These are phyloP conservation scores for Rhododendron kiyosumense DNA, from an alignment of 148 eudicot genomes.

Conservation along the genomic window DNA sequence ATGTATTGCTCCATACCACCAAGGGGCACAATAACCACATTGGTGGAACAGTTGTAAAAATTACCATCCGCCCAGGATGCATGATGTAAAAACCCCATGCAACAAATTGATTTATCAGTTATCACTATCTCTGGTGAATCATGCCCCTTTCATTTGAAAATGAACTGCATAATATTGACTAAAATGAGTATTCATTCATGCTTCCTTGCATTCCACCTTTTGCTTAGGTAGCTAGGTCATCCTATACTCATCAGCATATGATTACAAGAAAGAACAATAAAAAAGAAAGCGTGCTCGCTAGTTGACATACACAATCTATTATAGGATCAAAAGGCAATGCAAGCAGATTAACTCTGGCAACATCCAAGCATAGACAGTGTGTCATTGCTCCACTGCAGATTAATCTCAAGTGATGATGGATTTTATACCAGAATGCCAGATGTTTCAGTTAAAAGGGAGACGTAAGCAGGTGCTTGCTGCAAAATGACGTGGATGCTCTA, in stretches of 20 bases:
- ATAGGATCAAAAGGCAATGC: background rate
- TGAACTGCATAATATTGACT: background rate
- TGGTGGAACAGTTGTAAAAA: background rate
- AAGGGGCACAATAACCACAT: background rate
- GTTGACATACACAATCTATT: no score
- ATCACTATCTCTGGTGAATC: background rate
- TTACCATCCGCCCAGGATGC: background rate
- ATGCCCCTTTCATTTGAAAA: background rate
- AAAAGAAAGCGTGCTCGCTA: background rate
- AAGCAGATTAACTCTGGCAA: background rate
- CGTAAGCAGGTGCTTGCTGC: background rate
- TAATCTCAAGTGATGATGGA: background rate
- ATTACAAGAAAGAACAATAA: background rate
- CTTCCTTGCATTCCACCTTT: background rate
- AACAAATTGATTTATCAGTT: background rate
- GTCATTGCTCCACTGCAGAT: background rate
- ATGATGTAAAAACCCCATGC: background rate
- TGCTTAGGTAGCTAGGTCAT: background rate
- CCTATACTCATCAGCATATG: background rate
- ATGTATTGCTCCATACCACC: background rate
- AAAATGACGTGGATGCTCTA: background rate
- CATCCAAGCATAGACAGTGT: background rate
- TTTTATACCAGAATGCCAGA: background rate
- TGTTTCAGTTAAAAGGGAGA: background rate
- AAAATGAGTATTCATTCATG: background rate